Percentiles rank a stretch among this genome's conserved stretches.
Evolutionary conservation across 371 early-diverging fungal species (phyloP).

Genomic region (Blakeslea trispora): DNA sequence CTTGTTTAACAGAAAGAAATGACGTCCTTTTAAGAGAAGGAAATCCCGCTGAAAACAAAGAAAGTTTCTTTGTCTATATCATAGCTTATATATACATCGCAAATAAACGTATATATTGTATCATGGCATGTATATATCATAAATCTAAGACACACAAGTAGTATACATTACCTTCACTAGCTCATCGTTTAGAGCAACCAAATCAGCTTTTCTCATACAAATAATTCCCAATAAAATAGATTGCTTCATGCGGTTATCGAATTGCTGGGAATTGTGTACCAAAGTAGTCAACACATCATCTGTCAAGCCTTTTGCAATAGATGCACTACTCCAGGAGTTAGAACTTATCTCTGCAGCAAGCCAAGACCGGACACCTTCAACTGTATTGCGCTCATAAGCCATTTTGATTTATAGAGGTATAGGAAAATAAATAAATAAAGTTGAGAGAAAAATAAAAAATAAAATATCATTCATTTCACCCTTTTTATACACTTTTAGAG

Average conservation of each 20-base stretch:
- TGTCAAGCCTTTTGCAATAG: constrained; percentile 34
- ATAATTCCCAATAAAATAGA: constrained; percentile 23
- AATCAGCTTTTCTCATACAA: constrained; percentile 22
- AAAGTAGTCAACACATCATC: constrained; percentile 33
- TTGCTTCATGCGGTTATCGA: constrained; percentile 24
- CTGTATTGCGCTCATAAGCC: constrained; percentile 31
- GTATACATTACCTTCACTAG: constrained; percentile 28
- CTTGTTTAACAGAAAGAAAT: not conserved
- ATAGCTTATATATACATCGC: too few relatives aligned
- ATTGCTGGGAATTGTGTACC: constrained; percentile 19
- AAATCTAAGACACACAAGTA: not conserved
- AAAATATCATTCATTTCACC: constrained; percentile 8
- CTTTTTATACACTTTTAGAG: constrained; percentile 8
- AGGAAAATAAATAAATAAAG: constrained; percentile 15
- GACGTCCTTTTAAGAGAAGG: not conserved
- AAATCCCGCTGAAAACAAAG: too few relatives aligned
- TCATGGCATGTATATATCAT: not conserved
- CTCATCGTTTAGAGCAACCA: constrained; percentile 13
- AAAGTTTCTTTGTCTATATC: too few relatives aligned
- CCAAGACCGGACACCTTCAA: constrained; percentile 33
- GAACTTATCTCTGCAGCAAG: constrained; percentile 25
- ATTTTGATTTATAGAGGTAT: constrained; percentile 15
- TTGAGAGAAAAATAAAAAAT: constrained; percentile 12
- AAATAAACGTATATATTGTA: constrained; percentile 2
- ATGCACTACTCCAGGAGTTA: constrained; percentile 34